Base-by-base conservation (phyloP, 306 rosid species). In the Pterocarpus santalinus region DNA sequence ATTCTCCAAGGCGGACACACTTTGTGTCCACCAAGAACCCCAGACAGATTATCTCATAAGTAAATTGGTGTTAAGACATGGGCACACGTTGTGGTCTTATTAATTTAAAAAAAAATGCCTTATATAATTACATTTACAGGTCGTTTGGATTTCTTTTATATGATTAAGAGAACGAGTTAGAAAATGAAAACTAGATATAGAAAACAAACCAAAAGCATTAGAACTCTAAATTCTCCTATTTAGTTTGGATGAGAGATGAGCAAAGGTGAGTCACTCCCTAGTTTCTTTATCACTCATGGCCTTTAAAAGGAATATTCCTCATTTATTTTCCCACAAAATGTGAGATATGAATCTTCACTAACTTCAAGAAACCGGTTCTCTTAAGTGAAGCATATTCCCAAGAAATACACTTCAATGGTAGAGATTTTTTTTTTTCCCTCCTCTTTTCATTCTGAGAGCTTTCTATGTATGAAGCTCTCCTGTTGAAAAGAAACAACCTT, bases 31-130 rank as follows among this genome's bases (percentile, higher is more conserved):
- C 43, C 41, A 69, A 44, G 73, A 5, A 12, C 7, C 36, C 74
- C 38, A 28, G 30, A 13, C 55, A 65, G 33, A 77, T 52, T 52
- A 52, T 65, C 22, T 67, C 49, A 5, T 34, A 43, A 46, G 60
- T 69, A 13, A 69, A 61, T 46, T 49, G 77, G 46, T 63, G 65
- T 57, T 6, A 51, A 34, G 72, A 15, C 51, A 58, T 22, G 43
- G 38, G 36, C 67, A 62, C 66, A 47, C 46, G 35, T 71, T 80
- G 35, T 62, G 66, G 7, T 63, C 78, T 72, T 71, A 49, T n/a
- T 22, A 22, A 22, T 22, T 22, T 22, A 0, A 22, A 22, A 22
- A 22, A 22, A 22, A 22, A 22, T 22, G 28, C 28, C 28, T 22
- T 22, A 22, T 22, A 22, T 22, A 22, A 22, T 22, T 22, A 22